Conservation (phyloP, 805 yeast genomes). For the Kodamaea kakaduensis region DNA sequence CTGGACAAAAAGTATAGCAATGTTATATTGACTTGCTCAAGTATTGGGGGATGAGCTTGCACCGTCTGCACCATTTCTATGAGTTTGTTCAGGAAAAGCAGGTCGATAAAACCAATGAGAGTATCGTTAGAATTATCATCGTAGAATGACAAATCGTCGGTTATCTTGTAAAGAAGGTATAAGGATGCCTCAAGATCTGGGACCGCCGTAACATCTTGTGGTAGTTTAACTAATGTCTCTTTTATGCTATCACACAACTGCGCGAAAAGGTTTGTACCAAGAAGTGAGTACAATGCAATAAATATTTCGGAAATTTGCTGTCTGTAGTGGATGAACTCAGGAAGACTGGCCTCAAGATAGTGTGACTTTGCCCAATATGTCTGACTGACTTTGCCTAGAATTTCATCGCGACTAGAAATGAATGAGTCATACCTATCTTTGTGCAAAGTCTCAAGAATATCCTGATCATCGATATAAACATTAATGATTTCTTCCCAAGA, state of each 20-base stretch:
- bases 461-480: conserved; percentile 47
- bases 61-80: conserved; percentile 12
- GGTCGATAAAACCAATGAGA: conserved; percentile 24
- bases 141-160: conserved; percentile 47
- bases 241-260: conserved; percentile 37
- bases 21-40: conserved; percentile 24
- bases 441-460: conserved; percentile 15
- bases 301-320: conserved; percentile 73
- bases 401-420: conserved; percentile 15
- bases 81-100: conserved; percentile 21
- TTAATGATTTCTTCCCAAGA: conserved; percentile 72
- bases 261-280: conserved; percentile 50
- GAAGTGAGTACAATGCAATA: conserved; percentile 63
- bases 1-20: conserved; percentile 57
- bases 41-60: neutral
- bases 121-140: conserved; percentile 27
- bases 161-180: conserved; percentile 52
- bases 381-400: conserved; percentile 51
- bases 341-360: conserved; percentile 24
- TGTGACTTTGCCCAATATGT: conserved; percentile 70
- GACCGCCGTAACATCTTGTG: conserved; percentile 15
- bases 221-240: conserved; percentile 12
- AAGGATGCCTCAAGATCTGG: conserved; percentile 58
- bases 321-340: conserved; percentile 67
- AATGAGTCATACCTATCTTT: conserved; percentile 15